Evolutionary conservation across 2,329 filamentous ascomycete species (phyloP).

Genomic region (Rhinocladiella mackenziei): DNA sequence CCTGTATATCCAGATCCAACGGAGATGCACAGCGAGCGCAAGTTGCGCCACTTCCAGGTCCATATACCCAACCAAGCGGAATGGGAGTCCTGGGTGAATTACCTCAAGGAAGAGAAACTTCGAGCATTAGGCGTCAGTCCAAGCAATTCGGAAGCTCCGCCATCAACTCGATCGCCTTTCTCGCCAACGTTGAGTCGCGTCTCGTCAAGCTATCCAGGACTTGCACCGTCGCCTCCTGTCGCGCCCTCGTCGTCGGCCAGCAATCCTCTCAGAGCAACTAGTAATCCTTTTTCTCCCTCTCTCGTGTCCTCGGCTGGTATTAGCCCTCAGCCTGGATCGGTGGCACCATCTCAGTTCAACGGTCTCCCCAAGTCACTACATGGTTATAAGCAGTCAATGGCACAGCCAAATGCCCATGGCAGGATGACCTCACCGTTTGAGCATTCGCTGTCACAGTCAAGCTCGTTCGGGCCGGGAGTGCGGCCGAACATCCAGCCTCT

Average conservation of each 20-base stretch:
- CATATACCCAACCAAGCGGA: slow-evolving; percentile 47
- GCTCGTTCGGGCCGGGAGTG: slow-evolving; percentile 47
- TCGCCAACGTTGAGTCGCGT: slow-evolving; percentile 61
- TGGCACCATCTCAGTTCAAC: slow-evolving; percentile 67
- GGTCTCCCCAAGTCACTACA: slow-evolving; percentile 52
- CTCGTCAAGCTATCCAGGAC: slow-evolving; percentile 68
- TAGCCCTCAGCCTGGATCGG: slow-evolving; percentile 60
- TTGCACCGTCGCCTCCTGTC: slow-evolving; percentile 79
- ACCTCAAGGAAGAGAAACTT: slow-evolving; percentile 85
- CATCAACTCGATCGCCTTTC: slow-evolving; percentile 60
- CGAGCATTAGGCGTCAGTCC: slow-evolving; percentile 83
- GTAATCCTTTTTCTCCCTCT: slow-evolving; percentile 61
- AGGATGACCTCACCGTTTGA: slow-evolving; percentile 65
- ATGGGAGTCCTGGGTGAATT: slow-evolving; percentile 76
- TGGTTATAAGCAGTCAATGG: slow-evolving; percentile 69
- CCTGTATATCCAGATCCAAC: slow-evolving; percentile 41
- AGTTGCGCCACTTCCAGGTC: slow-evolving; percentile 35
- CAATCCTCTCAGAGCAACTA: slow-evolving; percentile 57
- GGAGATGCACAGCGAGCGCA: slow-evolving; percentile 37
- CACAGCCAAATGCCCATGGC: slow-evolving; percentile 56
- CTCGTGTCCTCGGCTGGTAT: slow-evolving; percentile 57
- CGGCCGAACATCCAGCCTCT: slow-evolving; percentile 18
- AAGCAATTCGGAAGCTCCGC: slow-evolving; percentile 65
- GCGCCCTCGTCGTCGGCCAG: slow-evolving; percentile 74
- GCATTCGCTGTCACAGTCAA: slow-evolving; percentile 60